phyloP scores from a whole-genome alignment of 140 eudicot genomes.

The Anethum foeniculum region DNA sequence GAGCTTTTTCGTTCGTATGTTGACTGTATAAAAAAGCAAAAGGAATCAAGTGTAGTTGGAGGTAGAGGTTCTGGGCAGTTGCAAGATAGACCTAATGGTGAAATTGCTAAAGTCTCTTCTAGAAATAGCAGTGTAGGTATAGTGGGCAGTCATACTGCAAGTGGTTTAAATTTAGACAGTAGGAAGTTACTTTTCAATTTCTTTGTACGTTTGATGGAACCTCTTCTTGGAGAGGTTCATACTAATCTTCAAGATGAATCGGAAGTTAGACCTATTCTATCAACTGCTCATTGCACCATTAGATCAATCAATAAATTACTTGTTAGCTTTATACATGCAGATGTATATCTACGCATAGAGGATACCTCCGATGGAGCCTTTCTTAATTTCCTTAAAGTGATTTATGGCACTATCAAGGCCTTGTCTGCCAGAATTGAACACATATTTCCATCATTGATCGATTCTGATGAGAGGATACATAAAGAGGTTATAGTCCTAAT shows the following conservation, averaged over 20 bases:
- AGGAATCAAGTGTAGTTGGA: slow-evolving; percentile 25
- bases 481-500: slow-evolving; percentile 32
- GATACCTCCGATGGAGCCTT: slow-evolving; percentile 82
- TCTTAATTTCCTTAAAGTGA: slow-evolving; percentile 49
- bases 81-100: slow-evolving; percentile 15
- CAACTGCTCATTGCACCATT: slow-evolving; percentile 32
- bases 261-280: slow-evolving; percentile 27
- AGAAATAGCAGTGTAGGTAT: slow-evolving; percentile 8
- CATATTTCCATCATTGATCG: slow-evolving; percentile 29
- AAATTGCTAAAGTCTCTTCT: slow-evolving; percentile 13
- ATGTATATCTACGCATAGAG: slow-evolving; percentile 56
- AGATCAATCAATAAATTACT: slow-evolving; percentile 52
- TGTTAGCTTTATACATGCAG: slow-evolving; percentile 37
- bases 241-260: slow-evolving; percentile 28
- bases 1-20: slow-evolving; percentile 63
- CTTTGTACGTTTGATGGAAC: slow-evolving; percentile 65
- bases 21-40: slow-evolving; percentile 44
- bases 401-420: slow-evolving; percentile 33
- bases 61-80: slow-evolving; percentile 21
- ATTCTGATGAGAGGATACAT: slow-evolving; percentile 16
- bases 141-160: slow-evolving; percentile 13
- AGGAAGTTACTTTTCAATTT: slow-evolving; percentile 66
- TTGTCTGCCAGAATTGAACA: slow-evolving; percentile 42
- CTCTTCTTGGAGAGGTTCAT: slow-evolving; percentile 42
- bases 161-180: slow-evolving; percentile 31